phyloP scores from a whole-genome alignment of 1,284 basidiomycete species.

The Sanguinoderma infundibulare region DNA sequence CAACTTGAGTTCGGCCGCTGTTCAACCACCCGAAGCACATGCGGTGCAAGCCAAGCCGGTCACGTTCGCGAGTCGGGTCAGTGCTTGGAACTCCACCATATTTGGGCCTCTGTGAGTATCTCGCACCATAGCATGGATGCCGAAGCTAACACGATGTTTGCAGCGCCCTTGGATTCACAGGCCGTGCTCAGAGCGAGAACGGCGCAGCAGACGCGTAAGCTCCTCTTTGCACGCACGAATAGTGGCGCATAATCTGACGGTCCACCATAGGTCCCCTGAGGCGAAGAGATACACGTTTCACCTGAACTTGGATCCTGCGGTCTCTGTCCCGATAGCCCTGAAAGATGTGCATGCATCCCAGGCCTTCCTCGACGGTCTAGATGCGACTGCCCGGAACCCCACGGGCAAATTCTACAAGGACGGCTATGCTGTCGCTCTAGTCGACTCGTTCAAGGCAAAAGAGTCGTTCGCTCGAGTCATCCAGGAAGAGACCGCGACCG shows the following conservation, averaged over 20 bases:
- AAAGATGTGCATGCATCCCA: constrained; percentile 29
- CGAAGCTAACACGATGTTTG: background rate
- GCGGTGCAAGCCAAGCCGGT: constrained; percentile 13
- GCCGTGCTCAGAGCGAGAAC: background rate
- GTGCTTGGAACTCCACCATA: constrained; percentile 35
- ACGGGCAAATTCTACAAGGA: constrained; percentile 37
- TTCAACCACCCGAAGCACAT: background rate
- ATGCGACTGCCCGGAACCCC: constrained; percentile 18
- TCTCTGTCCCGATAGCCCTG: constrained; percentile 26
- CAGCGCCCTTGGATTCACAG: constrained; percentile 12
- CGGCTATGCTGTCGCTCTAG: constrained; percentile 23
- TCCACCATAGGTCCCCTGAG: background rate
- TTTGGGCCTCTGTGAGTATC: constrained; percentile 40
- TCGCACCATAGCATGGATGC: background rate
- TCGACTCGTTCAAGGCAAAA: constrained; percentile 26
- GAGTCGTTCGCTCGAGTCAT: constrained; percentile 29
- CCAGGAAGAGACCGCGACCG: constrained; percentile 16
- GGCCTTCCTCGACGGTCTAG: constrained; percentile 21
- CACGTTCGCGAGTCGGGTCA: constrained; percentile 20
- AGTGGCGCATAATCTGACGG: background rate
- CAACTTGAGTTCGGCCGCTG: background rate
- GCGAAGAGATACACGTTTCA: constrained; percentile 12
- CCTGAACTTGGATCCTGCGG: constrained; percentile 28
- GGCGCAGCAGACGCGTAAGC: constrained; percentile 6
- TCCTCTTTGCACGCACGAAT: background rate